Conservation (phyloP, 345 rosid species). For the Bruguiera sexangula region DNA sequence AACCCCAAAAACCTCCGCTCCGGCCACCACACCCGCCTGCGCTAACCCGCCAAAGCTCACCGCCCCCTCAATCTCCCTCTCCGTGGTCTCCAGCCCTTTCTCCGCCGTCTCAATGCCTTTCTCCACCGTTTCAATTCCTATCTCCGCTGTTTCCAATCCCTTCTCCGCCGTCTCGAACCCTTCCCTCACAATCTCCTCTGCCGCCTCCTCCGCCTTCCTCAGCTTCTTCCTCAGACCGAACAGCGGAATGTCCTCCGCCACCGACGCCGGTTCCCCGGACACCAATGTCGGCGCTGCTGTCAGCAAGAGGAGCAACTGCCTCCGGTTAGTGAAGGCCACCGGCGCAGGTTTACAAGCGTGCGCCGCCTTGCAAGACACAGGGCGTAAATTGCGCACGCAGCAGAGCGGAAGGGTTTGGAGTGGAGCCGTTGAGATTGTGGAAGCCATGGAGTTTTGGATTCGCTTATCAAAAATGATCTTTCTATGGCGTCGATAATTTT, state of each 20-base stretch:
- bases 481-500: no score
- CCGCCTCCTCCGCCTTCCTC: conserved; percentile 63
- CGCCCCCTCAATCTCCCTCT: conserved; percentile 42
- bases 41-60: conserved; percentile 61
- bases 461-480: no score
- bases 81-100: conserved; percentile 47
- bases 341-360: conserved; percentile 25
- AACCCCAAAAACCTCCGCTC: conserved; percentile 69
- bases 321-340: conserved; percentile 31
- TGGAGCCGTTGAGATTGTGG: conserved; percentile 29
- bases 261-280: conserved; percentile 30
- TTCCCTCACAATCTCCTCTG: conserved; percentile 69
- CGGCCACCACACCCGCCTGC: conserved; percentile 77
- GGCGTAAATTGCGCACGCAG: conserved; percentile 21
- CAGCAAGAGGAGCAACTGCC: conserved; percentile 51
- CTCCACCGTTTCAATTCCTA: conserved; percentile 40
- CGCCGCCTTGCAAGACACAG: conserved; percentile 28
- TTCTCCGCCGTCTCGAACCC: conserved; percentile 58
- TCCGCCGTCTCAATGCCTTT: conserved; percentile 55
- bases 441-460: conserved; percentile 41
- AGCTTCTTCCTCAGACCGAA: conserved; percentile 80
- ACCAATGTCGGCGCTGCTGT: conserved; percentile 48
- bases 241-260: conserved; percentile 60
- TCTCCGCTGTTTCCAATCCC: conserved; percentile 40
- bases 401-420: conserved; percentile 23